These are phyloP conservation scores for Tylopilus felleus DNA, from an alignment of 768 basidiomycete genomes.

Conservation along the genomic window DNA sequence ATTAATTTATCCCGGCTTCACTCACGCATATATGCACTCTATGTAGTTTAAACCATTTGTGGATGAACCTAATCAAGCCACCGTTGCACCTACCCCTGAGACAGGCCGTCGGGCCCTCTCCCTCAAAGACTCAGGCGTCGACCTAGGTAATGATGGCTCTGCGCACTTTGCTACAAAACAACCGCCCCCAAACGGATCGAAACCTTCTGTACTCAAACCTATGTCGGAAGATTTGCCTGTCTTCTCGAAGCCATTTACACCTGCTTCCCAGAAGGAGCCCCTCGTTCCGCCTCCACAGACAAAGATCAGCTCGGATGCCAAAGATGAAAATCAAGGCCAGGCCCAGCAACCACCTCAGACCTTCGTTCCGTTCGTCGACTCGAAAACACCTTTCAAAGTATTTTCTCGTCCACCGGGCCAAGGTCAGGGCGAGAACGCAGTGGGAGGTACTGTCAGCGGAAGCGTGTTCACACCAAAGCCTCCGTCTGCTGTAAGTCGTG, in stretches of 20 bases:
- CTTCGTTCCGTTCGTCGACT: slow-evolving; percentile 41
- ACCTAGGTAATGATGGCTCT: slow-evolving; percentile 18
- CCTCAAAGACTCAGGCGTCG: slow-evolving; percentile 42
- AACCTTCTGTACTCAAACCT: slow-evolving; percentile 29
- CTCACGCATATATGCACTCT: slow-evolving; percentile 6
- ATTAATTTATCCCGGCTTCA: neutral
- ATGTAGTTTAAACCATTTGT: slow-evolving; percentile 67
- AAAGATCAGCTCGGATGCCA: slow-evolving; percentile 14
- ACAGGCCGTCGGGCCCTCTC: slow-evolving; percentile 43
- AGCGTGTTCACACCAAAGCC: slow-evolving; percentile 47
- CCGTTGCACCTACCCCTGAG: slow-evolving; percentile 32
- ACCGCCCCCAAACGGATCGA: slow-evolving; percentile 19
- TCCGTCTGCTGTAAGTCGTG: slow-evolving; percentile 8
- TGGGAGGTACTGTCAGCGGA: slow-evolving; percentile 16
- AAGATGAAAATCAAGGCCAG: slow-evolving; percentile 18
- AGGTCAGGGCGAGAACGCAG: slow-evolving; percentile 40
- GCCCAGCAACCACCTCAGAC: slow-evolving; percentile 29
- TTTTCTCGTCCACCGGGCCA: slow-evolving; percentile 61
- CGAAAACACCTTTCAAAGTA: slow-evolving; percentile 50
- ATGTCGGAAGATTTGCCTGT: slow-evolving; percentile 43
- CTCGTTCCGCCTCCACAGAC: slow-evolving; percentile 24
- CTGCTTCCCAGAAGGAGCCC: slow-evolving; percentile 42
- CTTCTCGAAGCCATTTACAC: slow-evolving; percentile 66
- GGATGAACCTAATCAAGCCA: slow-evolving; percentile 48
- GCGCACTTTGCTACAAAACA: slow-evolving; percentile 25